Evolutionary conservation across 257 asterid species (phyloP).

Genomic region (Solanum commersonii): DNA sequence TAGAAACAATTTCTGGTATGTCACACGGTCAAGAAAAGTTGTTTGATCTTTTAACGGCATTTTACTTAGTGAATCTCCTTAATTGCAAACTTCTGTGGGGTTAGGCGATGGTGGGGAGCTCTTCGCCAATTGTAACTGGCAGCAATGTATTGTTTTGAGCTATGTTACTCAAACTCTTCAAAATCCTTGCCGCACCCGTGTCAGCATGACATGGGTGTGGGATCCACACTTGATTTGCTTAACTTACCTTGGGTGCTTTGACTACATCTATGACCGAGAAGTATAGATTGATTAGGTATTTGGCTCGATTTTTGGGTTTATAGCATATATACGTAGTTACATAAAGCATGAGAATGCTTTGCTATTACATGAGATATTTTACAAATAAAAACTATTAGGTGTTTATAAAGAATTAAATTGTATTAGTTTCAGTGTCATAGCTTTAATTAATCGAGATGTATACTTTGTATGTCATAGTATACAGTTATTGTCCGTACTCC

Average conservation of each 20-base stretch:
- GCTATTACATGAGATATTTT: neutral
- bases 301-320: neutral
- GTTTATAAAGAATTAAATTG: neutral
- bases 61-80: neutral
- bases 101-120: neutral
- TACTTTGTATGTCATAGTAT: neutral
- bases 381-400: neutral
- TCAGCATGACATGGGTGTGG: neutral
- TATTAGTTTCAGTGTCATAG: neutral
- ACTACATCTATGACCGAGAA: neutral
- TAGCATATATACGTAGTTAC: neutral
- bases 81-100: neutral
- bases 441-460: neutral
- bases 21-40: neutral
- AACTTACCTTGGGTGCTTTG: neutral
- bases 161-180: neutral
- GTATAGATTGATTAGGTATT: neutral
- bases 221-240: neutral
- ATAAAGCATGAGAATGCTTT: neutral
- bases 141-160: neutral
- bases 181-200: neutral
- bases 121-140: neutral
- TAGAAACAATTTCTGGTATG: neutral
- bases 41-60: neutral
- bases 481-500: neutral